Evolutionary conservation across 1,284 basidiomycete species (phyloP), one percentile per base, ranked within the genome.

Genomic region (Ceratobasidium sp.): DNA sequence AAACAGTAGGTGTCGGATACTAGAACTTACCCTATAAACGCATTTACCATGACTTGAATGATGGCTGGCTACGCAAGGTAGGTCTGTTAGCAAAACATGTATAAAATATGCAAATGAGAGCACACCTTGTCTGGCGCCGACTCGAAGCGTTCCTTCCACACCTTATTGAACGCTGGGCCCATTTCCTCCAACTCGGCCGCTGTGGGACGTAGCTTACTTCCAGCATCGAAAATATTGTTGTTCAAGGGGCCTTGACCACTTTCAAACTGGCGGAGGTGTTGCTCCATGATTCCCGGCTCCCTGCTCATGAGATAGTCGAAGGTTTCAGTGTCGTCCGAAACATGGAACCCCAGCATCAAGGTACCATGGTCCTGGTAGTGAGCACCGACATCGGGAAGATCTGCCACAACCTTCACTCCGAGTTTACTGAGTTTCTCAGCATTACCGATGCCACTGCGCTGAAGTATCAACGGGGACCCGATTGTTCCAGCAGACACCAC

Each of bases 361-460:
- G 27, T 3, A n/a, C 29, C 15, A 22, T 51, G 69, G 86, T 88
- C 89, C 79, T 86, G 83, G 74, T 86, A 87, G 36, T 85, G 82
- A 76, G 88, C 85, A 7, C 89, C 89, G 0, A 91, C 89, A 2
- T 88, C 89, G 5, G 86, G 86, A 5, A 90, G 81, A 54, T 89
- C 84, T 2, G 88, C 85, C n/a, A 86, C 29, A 19, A 82, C 80
- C 19, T 77, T 48, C 27, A 90, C 80, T 1, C 83, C 84, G 56
- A 83, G 79, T 62, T 83, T 81, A 48, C 83, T 77, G 9, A 90
- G 80, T 5, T 88, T 76, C 0, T 81, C 79, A 14, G 79, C 77
- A 0, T 81, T 78, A 0, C 88, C 88, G 48, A 89, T 84, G 2
- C 87, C 87, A 0, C 87, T 88, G 57, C 87, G 83, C 78, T 89